Conservation (phyloP, 108 stramenopile genomes). For the Discostella stelligeroides region DNA sequence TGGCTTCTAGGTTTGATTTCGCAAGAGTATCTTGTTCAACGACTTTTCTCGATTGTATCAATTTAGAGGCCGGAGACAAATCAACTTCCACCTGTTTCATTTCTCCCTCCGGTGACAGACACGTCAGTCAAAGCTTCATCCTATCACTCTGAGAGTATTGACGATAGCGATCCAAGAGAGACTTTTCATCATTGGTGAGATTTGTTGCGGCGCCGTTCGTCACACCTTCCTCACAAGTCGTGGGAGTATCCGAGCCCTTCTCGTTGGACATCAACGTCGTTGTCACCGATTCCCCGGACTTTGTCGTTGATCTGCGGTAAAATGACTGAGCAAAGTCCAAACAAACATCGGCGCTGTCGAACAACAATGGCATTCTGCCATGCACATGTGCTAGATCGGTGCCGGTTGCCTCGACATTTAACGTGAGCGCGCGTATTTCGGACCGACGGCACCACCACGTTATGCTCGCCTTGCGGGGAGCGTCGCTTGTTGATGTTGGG, state of each 20-base stretch:
- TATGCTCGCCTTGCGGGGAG: conserved; percentile 42
- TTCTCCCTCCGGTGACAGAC: conserved; percentile 35
- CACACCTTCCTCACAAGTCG: conserved; percentile 4
- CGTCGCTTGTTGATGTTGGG: not conserved
- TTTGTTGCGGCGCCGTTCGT: not conserved
- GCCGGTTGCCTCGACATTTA: conserved; percentile 68
- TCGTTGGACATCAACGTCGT: conserved; percentile 31
- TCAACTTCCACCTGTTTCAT: conserved; percentile 32
- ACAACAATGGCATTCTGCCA: conserved; percentile 53
- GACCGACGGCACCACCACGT: conserved; percentile 61
- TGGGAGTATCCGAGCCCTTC: conserved; percentile 43
- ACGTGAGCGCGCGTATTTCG: conserved; percentile 65
- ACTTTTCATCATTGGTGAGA: conserved; percentile 38
- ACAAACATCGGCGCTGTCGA: conserved; percentile 61
- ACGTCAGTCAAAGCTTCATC: conserved; percentile 34
- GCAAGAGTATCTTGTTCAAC: conserved; percentile 22
- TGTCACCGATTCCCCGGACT: not conserved
- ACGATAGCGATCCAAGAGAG: conserved; percentile 33
- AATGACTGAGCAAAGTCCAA: conserved; percentile 76
- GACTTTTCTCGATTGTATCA: not conserved
- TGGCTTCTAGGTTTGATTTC: conserved; percentile 4
- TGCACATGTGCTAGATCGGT: conserved; percentile 55
- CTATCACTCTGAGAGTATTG: conserved; percentile 36
- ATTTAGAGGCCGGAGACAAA: not conserved
- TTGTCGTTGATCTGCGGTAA: conserved; percentile 42